Evolutionary conservation across 495 filamentous ascomycete species (phyloP), one percentile per base, ranked within the genome.

Genomic region (Aspergillus nanangensis): DNA sequence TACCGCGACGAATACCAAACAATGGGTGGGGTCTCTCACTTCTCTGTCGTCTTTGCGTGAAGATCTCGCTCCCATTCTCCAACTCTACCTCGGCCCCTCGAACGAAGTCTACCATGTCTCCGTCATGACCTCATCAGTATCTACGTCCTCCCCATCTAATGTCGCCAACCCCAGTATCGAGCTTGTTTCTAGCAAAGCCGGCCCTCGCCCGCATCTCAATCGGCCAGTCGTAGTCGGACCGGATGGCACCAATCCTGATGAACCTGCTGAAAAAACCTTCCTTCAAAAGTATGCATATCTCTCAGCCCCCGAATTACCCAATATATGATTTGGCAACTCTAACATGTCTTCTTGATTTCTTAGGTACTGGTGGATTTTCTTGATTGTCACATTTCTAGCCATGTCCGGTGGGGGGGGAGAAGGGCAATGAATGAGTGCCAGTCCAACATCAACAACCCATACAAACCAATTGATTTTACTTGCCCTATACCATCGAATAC

Each of bases 311-410:
- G 24, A 20, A 21, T 41, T 19, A 13, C 18, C 14, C 7, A 25
- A 9, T 18, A 15, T 42, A 14, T 3, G 18, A 40, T 42, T 19
- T 7, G 3, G 27, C 17, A 8, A n/a, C n/a, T n/a, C n/a, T n/a
- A n/a, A n/a, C n/a, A 21, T 40, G 19, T 33, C 48, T 24, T 9
- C 32, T 17, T 32, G 5, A 32, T 36, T 50, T 18, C 33, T 7
- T 29, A 72, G 70, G 42, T 74, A 75, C 44, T 75, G 71, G 71
- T 75, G 71, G 71, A 60, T 72, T 32, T 63, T 72, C 38, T 52
- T 69, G 45, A 63, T 75, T 17, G 25, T 75, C 11, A 58, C 55
- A 14, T 66, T 75, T 43, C 39, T 75, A 45, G 66, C 58, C 14
- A 60, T 73, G 64, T 67, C 68, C 25, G 25, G 25, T 17, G 69